Base-by-base conservation (phyloP, 164 flowering plant genomes). In the Aristolochia fimbriata region DNA sequence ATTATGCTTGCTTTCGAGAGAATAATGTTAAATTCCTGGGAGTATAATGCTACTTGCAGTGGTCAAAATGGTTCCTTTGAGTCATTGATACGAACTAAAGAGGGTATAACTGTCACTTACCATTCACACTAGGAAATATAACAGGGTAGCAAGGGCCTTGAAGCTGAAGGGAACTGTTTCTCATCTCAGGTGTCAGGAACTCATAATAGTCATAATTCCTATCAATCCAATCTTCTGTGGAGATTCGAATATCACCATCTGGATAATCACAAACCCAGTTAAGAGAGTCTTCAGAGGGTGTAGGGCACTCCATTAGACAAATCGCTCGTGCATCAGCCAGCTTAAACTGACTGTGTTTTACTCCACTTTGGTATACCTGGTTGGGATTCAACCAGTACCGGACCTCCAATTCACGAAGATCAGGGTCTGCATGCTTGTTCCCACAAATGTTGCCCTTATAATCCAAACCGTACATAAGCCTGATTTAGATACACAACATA, bases 211-310 rank as follows among this genome's bases (percentile, higher is more conserved):
- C 96, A 65, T 90, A 91, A 65, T 86, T 86, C 64, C 87, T 79
- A 64, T 93, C 91, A 45, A 93, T 86, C 96, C 99, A 93, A 21
- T 85, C 88, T 66, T 82, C 82, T 60, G 76, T 57, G 11, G 81
- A 71, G 52, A 90, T 66, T 55, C 71, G 85, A 45, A 93, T 81
- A 25, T 86, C 89, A 47, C 96, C 96, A 21, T 90, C 99, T 7
- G 99, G 99, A 74, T 93, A 93, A 71, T 93, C 97, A 67, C 98
- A 93, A 15, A 93, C 94, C 98, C 98, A 93, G 73, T 80, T 86
- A 7, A 92, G 78, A 11, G 77, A 63, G 65, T 93, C 97, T 24
- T 87, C 96, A 4, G 91, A 81, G 11, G 97, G 86, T 33, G 59
- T 66, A 7, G 97, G 98, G 69, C 98, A 93, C 59, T 90, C 97